These are phyloP conservation scores for Komagataella kurtzmanii DNA, from an alignment of 805 yeast species.

Conservation along the genomic window DNA sequence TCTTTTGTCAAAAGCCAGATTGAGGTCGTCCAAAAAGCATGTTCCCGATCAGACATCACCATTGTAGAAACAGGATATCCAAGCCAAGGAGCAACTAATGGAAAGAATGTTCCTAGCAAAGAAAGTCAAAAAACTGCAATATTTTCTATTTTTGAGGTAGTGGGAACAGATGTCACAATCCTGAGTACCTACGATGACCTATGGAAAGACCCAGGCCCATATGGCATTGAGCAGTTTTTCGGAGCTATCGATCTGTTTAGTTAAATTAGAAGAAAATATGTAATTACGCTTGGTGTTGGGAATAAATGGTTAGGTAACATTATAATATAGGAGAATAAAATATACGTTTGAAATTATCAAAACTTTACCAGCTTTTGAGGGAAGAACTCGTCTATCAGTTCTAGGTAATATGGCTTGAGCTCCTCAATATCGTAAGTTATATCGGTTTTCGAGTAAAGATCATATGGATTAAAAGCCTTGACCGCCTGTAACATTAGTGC, in stretches of 20 bases:
- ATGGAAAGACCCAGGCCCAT: slow-evolving; percentile 80
- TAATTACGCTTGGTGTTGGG: background rate
- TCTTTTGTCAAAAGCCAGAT: slow-evolving; percentile 54
- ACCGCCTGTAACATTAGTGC: slow-evolving; percentile 48
- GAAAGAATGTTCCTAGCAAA: slow-evolving; percentile 55
- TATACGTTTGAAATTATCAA: slow-evolving; percentile 11
- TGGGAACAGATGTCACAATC: slow-evolving; percentile 52
- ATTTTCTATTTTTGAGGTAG: slow-evolving; percentile 39
- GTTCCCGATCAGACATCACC: slow-evolving; percentile 39
- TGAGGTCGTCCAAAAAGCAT: slow-evolving; percentile 34
- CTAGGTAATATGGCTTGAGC: slow-evolving; percentile 44
- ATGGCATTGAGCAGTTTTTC: slow-evolving; percentile 79
- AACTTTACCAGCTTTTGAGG: slow-evolving; percentile 45
- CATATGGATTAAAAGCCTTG: slow-evolving; percentile 54
- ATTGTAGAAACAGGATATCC: slow-evolving; percentile 92
- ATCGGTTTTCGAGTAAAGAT: slow-evolving; percentile 51
- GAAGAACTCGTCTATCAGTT: slow-evolving; percentile 54
- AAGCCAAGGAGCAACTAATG: slow-evolving; percentile 55
- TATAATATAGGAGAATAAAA: background rate
- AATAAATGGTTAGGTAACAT: background rate
- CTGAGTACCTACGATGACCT: slow-evolving; percentile 71
- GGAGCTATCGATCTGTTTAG: slow-evolving; percentile 37
- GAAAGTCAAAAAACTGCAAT: slow-evolving; percentile 68
- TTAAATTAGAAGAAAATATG: background rate
- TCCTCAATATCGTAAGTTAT: slow-evolving; percentile 30